Percentiles rank a stretch among this genome's conserved stretches.
Evolutionary conservation across 805 yeast species (phyloP).

Genomic region (Teunomyces funiuensis): DNA sequence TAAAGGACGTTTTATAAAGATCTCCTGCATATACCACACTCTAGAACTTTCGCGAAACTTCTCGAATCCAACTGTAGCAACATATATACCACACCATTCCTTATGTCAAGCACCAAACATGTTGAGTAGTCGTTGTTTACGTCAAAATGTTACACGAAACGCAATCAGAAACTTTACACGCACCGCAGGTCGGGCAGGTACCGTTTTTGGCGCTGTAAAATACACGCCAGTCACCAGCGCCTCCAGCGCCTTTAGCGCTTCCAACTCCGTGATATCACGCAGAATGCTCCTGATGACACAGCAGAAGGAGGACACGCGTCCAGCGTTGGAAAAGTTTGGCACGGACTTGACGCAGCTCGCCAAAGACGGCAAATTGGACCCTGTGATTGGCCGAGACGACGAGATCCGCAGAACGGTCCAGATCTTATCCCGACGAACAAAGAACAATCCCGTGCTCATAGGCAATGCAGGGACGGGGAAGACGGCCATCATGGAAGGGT

Average conservation of each 20-base stretch:
- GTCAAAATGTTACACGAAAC: not conserved
- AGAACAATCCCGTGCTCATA: slow-evolving; percentile 91
- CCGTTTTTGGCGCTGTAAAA: too few relatives aligned
- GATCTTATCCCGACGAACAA: slow-evolving; percentile 86
- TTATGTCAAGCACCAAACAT: too few relatives aligned
- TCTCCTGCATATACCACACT: slow-evolving; percentile 11
- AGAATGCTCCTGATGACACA: slow-evolving; percentile 44
- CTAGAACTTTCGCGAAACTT: slow-evolving; percentile 16
- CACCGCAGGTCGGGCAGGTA: too few relatives aligned
- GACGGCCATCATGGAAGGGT: slow-evolving; percentile 94
- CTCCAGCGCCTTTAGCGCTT: too few relatives aligned
- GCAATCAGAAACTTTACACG: too few relatives aligned
- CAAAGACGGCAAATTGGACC: slow-evolving; percentile 85
- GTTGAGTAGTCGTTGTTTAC: slow-evolving; percentile 3
- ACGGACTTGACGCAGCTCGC: slow-evolving; percentile 86
- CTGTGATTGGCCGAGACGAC: slow-evolving; percentile 95
- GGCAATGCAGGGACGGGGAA: slow-evolving; percentile 99
- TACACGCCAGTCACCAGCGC: too few relatives aligned
- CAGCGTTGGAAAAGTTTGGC: slow-evolving; percentile 84
- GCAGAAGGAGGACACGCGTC: slow-evolving; percentile 50
- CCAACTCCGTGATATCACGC: too few relatives aligned
- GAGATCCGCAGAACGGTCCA: slow-evolving; percentile 93
- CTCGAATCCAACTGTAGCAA: not conserved
- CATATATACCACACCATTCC: not conserved
- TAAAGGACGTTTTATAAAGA: too few relatives aligned